Percentiles rank a stretch among this genome's conserved stretches.
These are phyloP conservation scores for Chrysanthemum makinoi DNA, from an alignment of 129 eudicot genomes.

Conservation along the genomic window DNA sequence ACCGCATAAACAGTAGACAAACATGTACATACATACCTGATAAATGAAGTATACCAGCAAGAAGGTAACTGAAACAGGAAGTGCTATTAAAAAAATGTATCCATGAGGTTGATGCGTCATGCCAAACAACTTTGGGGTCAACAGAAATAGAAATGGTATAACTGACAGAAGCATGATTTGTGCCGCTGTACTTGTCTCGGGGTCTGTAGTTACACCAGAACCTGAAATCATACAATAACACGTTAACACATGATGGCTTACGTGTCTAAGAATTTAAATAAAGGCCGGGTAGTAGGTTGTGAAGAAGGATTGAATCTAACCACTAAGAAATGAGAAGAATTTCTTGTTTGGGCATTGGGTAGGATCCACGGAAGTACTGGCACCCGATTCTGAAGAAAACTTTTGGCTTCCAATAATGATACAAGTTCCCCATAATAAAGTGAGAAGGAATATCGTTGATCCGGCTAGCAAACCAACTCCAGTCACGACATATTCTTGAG, in stretches of 20 bases:
- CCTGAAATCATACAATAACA: conserved; percentile 33
- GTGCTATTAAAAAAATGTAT: conserved; percentile 43
- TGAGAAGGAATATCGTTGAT: conserved; percentile 69
- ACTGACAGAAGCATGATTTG: conserved; percentile 67
- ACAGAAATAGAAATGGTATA: conserved; percentile 56
- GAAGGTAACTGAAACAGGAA: conserved; percentile 44
- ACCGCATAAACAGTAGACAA: background rate
- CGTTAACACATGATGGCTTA: background rate
- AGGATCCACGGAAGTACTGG: conserved; percentile 25
- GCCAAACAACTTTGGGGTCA: conserved; percentile 45
- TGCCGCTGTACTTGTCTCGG: conserved; percentile 55
- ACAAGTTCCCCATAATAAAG: conserved; percentile 82
- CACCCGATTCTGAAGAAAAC: conserved; percentile 15
- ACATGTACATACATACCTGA: conserved; percentile 46
- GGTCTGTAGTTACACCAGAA: conserved; percentile 56
- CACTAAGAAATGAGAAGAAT: conserved; percentile 29
- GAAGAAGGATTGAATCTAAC: conserved; percentile 28
- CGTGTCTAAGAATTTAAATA: background rate
- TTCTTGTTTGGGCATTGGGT: conserved; percentile 23
- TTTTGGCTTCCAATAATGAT: conserved; percentile 47
- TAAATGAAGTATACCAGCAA: conserved; percentile 63
- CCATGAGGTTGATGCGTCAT: conserved; percentile 29
- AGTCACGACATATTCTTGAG: conserved; percentile 61
- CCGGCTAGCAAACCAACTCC: conserved; percentile 80
- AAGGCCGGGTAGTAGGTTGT: background rate